These are phyloP conservation scores for Fulvia fulva DNA, from an alignment of 2,329 filamentous ascomycete genomes.

Conservation along the genomic window DNA sequence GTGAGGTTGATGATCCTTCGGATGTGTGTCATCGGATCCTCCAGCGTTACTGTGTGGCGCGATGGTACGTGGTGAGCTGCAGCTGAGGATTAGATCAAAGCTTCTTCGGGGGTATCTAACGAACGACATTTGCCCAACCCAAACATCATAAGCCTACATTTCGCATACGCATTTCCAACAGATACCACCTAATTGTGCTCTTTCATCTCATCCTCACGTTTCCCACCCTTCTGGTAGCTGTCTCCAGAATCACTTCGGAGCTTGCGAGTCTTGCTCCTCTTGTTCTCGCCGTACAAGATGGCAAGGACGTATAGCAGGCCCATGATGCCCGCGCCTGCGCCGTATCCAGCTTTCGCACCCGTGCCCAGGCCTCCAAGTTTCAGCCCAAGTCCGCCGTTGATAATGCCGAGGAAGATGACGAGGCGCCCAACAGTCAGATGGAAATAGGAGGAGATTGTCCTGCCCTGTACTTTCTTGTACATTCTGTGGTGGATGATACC, in stretches of 20 bases:
- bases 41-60: background rate
- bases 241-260: background rate
- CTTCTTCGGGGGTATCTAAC: background rate
- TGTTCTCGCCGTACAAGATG: conserved; percentile 29
- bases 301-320: conserved; percentile 40
- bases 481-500: conserved; percentile 52
- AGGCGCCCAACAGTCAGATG: conserved; percentile 30
- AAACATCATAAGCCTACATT: too few relatives aligned
- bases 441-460: conserved; percentile 45
- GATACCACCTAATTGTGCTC: background rate
- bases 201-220: background rate
- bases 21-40: background rate
- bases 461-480: conserved; percentile 36
- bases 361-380: conserved; percentile 40
- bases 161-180: too few relatives aligned
- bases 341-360: conserved; percentile 42
- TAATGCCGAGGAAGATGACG: conserved; percentile 50
- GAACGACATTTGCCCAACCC: background rate
- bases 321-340: conserved; percentile 47
- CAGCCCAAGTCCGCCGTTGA: conserved; percentile 56
- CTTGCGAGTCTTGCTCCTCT: conserved; percentile 11
- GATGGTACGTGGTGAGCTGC: background rate
- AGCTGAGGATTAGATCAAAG: background rate
- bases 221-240: background rate
- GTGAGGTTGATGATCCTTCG: background rate